Evolutionary conservation across 345 rosid species (phyloP).

Genomic region (Streptanthus diversifolius): DNA sequence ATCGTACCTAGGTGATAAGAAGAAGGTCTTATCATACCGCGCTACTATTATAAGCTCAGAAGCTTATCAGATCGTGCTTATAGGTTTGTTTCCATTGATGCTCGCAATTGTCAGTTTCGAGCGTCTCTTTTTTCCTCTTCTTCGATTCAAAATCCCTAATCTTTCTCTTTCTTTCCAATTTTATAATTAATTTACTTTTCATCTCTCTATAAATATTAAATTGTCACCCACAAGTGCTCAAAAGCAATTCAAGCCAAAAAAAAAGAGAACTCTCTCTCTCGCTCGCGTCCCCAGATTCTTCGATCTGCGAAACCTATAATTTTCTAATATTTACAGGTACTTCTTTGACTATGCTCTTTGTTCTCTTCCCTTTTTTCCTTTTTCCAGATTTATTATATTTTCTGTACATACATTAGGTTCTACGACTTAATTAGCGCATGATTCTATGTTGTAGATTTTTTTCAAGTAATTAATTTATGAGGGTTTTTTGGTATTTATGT

Average conservation of each 20-base stretch:
- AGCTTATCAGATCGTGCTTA: neutral
- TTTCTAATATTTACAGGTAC: neutral
- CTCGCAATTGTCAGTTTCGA: constrained; percentile 24
- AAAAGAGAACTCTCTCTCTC: neutral
- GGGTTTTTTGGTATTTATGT: neutral
- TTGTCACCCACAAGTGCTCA: constrained; percentile 11
- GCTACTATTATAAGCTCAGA: neutral
- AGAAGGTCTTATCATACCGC: neutral
- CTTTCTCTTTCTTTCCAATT: neutral
- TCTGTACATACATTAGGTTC: neutral
- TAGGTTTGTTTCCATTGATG: constrained; percentile 23
- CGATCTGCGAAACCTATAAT: constrained; percentile 11
- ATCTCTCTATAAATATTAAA: constrained; percentile 12
- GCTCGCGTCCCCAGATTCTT: constrained; percentile 8
- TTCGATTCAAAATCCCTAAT: constrained; percentile 24
- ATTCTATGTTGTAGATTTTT: neutral
- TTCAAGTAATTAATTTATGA: neutral
- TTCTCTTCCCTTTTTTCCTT: neutral
- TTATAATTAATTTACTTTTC: neutral
- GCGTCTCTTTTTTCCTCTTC: constrained; percentile 13
- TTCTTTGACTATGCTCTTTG: neutral
- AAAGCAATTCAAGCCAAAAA: neutral
- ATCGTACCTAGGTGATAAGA: neutral
- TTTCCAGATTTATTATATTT: neutral
- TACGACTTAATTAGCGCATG: neutral